Base-by-base conservation (phyloP, 345 rosid genomes). In the Boechera retrofracta region DNA sequence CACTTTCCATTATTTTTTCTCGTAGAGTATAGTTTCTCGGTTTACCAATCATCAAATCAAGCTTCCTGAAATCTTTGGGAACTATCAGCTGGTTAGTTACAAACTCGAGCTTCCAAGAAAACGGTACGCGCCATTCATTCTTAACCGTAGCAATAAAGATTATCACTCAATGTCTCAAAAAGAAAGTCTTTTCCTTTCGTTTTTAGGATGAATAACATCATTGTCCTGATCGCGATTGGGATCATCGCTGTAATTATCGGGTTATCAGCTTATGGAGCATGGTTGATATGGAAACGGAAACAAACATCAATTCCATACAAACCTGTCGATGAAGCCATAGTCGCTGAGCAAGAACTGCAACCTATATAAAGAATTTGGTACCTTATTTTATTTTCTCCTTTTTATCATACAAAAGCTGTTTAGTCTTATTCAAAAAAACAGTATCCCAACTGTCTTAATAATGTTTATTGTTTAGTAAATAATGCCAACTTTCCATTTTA, bases 1-100 rank as follows among this genome's bases (percentile, higher is more conserved):
- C 64, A 39, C 28, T 4, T 38, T 45, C 39, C 12, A 3, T 47
- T 10, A 10, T 62, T 5, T 63, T 63, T 12, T 12, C 8, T 42
- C 2, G 31, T 84, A 92, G 98, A 80, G 76, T 48, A 87, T 92
- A 69, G 86, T 92, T 61, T 74, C 91, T 41, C 85, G 64, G 73
- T 86, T 92, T 81, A 80, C 86, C 29, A 91, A 88, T 71, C 89
- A 88, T 64, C 89, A 59, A 15, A 56, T 92, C 75, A 82, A 66
- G 64, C 93, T 95, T 80, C 97, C 97, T 52, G 83, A 82, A 44
- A 67, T 67, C 36, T 91, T 84, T 16, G 97, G 96, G 82, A 83
- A 66, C 77, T 92, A 92, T 35, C 49, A 85, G 79, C 79, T 89
- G 73, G 63, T 91, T 47, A 64, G 73, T 10, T 89, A 96, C 92